Conservation (phyloP, 2,329 filamentous ascomycete genomes). For the Coniella vitis region DNA sequence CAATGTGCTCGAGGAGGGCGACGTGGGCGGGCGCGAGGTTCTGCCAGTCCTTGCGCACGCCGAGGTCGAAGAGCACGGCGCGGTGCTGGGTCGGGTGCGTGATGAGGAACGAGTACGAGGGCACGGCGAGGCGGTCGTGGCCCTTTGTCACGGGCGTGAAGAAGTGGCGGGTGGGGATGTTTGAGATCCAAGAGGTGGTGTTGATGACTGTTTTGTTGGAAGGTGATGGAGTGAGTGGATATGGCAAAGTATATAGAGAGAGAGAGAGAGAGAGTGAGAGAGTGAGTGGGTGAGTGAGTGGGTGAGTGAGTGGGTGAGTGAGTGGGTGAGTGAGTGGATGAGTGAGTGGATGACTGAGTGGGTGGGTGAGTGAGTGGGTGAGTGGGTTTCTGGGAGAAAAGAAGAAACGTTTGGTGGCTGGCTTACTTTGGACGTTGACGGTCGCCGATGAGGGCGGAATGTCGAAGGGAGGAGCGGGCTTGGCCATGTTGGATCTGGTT, state of each 20-base stretch:
- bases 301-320: no score
- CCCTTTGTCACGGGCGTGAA: conserved; percentile 25
- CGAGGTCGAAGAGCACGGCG: conserved; percentile 30
- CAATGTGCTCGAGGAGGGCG: background rate
- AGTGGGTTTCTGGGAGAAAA: background rate
- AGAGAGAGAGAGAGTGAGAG: background rate
- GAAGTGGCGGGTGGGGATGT: background rate
- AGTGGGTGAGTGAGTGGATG: background rate
- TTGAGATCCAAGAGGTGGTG: conserved; percentile 8
- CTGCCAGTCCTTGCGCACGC: conserved; percentile 35
- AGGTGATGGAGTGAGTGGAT: no score
- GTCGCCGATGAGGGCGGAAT: conserved; percentile 6
- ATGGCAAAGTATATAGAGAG: background rate
- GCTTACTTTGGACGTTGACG: conserved; percentile 9
- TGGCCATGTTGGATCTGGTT: background rate
- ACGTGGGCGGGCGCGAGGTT: conserved; percentile 24
- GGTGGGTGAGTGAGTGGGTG: no score
- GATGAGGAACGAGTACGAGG: conserved; percentile 40
- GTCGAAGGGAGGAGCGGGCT: conserved; percentile 2
- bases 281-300: no score
- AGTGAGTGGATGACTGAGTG: background rate
- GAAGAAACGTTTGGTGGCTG: background rate
- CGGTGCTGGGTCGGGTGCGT: conserved; percentile 29
- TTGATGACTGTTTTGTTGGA: conserved; percentile 12
- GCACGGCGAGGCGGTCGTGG: conserved; percentile 29